These are phyloP conservation scores for Exophiala xenobiotica DNA, from an alignment of 2,329 filamentous ascomycete genomes.

Conservation along the genomic window DNA sequence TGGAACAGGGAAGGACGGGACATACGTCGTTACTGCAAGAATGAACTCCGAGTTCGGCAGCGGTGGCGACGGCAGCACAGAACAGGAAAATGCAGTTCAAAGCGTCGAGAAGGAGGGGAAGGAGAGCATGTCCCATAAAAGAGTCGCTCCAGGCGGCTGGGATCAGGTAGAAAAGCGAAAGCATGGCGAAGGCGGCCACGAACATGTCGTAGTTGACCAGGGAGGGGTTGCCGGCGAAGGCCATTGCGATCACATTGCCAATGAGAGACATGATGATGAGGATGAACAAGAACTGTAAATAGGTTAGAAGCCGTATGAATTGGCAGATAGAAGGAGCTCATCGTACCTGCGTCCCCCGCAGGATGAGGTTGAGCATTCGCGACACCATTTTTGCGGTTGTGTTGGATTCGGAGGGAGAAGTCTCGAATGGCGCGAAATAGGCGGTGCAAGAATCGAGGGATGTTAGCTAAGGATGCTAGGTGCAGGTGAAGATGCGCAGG, in stretches of 20 bases:
- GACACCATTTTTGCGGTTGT: slow-evolving; percentile 40
- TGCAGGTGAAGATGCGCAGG: background rate
- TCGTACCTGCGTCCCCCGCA: slow-evolving; percentile 44
- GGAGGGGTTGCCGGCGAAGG: slow-evolving; percentile 54
- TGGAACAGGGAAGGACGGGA: slow-evolving; percentile 5
- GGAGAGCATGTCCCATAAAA: slow-evolving; percentile 43
- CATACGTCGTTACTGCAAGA: slow-evolving; percentile 49
- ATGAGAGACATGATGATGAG: slow-evolving; percentile 61
- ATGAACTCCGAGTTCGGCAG: slow-evolving; percentile 45
- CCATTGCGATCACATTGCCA: slow-evolving; percentile 61
- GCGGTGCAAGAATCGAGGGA: slow-evolving; percentile 1
- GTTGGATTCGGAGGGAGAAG: background rate
- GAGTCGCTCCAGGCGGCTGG: slow-evolving; percentile 42
- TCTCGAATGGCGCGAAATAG: background rate
- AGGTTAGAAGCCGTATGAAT: slow-evolving; percentile 12
- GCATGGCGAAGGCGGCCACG: slow-evolving; percentile 46
- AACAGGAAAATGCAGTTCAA: slow-evolving; percentile 52
- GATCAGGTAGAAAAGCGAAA: slow-evolving; percentile 51
- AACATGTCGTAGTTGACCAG: slow-evolving; percentile 58
- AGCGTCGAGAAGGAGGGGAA: slow-evolving; percentile 46
- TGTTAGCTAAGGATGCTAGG: background rate
- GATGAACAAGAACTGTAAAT: slow-evolving; percentile 56
- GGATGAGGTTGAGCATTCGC: slow-evolving; percentile 40
- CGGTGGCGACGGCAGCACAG: slow-evolving; percentile 48
- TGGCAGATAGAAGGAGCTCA: background rate